Conservation (phyloP, 176 grass and related monocot species). For the Lolium multiflorum region DNA sequence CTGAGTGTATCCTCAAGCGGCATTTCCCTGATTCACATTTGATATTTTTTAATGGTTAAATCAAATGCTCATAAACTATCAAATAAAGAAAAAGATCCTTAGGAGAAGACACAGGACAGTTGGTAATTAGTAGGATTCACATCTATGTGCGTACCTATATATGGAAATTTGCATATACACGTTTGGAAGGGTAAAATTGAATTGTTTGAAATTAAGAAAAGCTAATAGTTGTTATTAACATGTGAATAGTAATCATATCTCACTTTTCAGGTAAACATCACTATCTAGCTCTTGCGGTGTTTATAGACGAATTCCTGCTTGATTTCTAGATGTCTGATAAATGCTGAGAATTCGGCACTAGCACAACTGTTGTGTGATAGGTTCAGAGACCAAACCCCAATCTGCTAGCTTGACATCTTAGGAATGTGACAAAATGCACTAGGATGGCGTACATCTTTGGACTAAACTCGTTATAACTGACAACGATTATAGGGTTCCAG, state of each 20-base stretch:
- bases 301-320: not conserved
- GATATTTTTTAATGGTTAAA: constrained; percentile 1
- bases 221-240: not conserved
- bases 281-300: not conserved
- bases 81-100: not conserved
- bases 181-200: not conserved
- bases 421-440: not conserved
- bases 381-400: not conserved
- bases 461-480: not conserved
- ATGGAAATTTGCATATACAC: not conserved
- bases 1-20: constrained; percentile 58
- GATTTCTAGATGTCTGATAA: not conserved
- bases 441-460: not conserved
- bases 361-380: not conserved
- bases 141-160: not conserved
- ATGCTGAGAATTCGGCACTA: not conserved
- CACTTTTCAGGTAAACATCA: not conserved
- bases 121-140: not conserved
- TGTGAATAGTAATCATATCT: not conserved
- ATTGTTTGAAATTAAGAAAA: not conserved
- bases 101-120: not conserved
- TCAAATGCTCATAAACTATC: not conserved
- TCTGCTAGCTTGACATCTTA: not conserved
- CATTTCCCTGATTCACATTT: constrained; percentile 53
- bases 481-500: not conserved